A percentile compares a stretch with the other conserved stretches of the same genome.
Evolutionary conservation across 139 green algal species (phyloP).

Genomic region (Haematococcus lacustris): DNA sequence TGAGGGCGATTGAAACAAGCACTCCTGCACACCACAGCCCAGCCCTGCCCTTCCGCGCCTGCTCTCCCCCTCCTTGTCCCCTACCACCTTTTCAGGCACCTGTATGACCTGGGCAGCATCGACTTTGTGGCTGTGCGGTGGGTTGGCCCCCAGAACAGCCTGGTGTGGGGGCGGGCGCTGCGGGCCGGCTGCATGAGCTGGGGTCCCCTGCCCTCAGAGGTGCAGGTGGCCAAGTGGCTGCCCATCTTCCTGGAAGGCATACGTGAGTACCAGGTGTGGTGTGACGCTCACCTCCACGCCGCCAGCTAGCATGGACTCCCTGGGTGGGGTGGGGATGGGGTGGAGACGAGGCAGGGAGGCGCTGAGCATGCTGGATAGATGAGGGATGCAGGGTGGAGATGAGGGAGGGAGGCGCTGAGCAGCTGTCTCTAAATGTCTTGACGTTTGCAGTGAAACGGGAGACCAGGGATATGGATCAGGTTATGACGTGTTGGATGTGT

Average conservation of each 20-base stretch:
- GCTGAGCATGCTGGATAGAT: background rate
- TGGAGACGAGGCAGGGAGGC: background rate
- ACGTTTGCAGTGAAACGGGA: background rate
- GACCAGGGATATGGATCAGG: background rate
- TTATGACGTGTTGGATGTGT: background rate
- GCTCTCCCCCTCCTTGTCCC: too few species aligned
- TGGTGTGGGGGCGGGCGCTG: slow-evolving; percentile 3
- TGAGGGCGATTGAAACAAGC: background rate
- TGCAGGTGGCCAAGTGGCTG: slow-evolving; percentile 24
- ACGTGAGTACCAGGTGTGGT: slow-evolving; percentile 24
- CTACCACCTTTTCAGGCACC: slow-evolving; percentile 7
- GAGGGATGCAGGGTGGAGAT: background rate
- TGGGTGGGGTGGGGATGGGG: background rate
- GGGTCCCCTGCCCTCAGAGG: slow-evolving; percentile 1
- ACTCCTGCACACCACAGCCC: background rate
- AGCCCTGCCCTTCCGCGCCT: too few species aligned
- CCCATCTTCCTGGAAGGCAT: slow-evolving; percentile 40
- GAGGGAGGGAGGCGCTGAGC: background rate
- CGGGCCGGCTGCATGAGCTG: background rate
- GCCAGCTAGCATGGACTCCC: background rate
- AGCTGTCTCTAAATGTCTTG: background rate
- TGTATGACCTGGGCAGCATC: slow-evolving; percentile 38
- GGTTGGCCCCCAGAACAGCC: slow-evolving; percentile 3
- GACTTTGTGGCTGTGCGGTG: slow-evolving; percentile 27
- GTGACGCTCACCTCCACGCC: background rate